Base-by-base conservation (phyloP, 2,329 filamentous ascomycete genomes). In the Penicillium psychrosexuale region DNA sequence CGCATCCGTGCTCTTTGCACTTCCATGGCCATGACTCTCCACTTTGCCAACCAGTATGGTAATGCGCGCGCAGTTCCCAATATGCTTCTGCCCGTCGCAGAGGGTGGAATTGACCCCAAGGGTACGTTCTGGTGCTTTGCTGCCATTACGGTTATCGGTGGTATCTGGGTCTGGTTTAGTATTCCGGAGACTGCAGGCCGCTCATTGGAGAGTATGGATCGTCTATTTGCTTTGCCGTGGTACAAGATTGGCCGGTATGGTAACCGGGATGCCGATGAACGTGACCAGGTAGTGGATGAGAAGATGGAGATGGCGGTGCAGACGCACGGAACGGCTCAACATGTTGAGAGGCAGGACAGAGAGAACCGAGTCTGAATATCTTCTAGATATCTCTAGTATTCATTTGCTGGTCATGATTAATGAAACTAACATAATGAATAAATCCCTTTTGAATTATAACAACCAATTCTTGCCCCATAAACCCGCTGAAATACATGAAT, bases 121-220 rank as follows among this genome's bases (percentile, higher is more conserved):
- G 89, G 89, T 0, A 91, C 89, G 0, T 92, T 92, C 77, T 86
- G 87, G 82, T 89, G 86, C 75, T 92, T 91, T 71, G 79, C 82
- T 0, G 83, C 80, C 3, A 79, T 91, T 9, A 91, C 88, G 0
- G 60, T 87, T 1, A 42, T 90, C 5, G 88, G 88, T 28, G 83
- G 86, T 3, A 31, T 80, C 3, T 91, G 87, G 86, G 88, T 88
- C 3, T 89, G 80, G 78, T 82, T 90, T 71, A 87, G 81, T 58
- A 80, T 92, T 1, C 89, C 88, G 0, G 88, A 91, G 77, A 89
- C 87, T 0, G 81, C 82, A 0, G 88, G 88, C 19, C 76, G 77
- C 42, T 75, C 71, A 5, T 61, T 76, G 5, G 74, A 76, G 76
- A 84, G 79, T 60, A 89, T 91, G 82, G 87, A 91, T 66, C 77